Base-by-base conservation (phyloP, 2,329 filamentous ascomycete genomes). In the Colletotrichum plurivorum region DNA sequence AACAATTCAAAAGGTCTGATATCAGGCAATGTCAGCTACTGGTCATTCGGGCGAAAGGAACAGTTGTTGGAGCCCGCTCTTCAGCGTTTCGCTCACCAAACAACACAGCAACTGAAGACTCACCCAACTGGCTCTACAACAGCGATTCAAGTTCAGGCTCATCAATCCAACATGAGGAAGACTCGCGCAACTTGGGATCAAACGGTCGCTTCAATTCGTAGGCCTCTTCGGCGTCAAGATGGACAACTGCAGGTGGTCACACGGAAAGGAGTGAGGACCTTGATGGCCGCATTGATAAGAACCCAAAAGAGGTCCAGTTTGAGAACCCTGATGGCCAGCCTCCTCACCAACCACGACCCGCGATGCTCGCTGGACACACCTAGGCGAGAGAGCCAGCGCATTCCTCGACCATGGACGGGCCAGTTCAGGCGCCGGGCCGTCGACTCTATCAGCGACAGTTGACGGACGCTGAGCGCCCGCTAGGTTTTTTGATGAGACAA, bases 241-340 rank as follows among this genome's bases (percentile, higher is more conserved):
- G 9, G 20, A 22, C n/a, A 20, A 7, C 5, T 36, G 31, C 36
- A 1, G 16, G 49, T 45, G 15, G 39, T 53, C 36, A 62, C 4
- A 22, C 18, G 15, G 7, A 36, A 46, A 59, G 54, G 46, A 27
- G 15, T 18, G 70, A 64, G 70, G 57, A 71, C 70, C 70, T 59
- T 70, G 70, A 70, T 71, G 67, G 48, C 41, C 58, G 57, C 52
- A 49, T 58, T 27, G 67, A 67, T 63, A 63, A 67, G 51, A 61
- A 15, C 43, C 51, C 12, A 41, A 58, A 46, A 31, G 70, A 31
- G 70, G 27, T 67, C 67, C 59, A 58, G 70, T 70, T 71, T 67
- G 70, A 45, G 67, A 70, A 71, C 70, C 70, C 53, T 70, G 67
- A 71, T 71, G 70, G 70, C 49, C 52, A n/a, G 9, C 43, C 51